Percentiles rank a stretch among this genome's conserved stretches.
Evolutionary conservation across 306 rosid species (phyloP).

Genomic region (Lithocarpus polystachyus): DNA sequence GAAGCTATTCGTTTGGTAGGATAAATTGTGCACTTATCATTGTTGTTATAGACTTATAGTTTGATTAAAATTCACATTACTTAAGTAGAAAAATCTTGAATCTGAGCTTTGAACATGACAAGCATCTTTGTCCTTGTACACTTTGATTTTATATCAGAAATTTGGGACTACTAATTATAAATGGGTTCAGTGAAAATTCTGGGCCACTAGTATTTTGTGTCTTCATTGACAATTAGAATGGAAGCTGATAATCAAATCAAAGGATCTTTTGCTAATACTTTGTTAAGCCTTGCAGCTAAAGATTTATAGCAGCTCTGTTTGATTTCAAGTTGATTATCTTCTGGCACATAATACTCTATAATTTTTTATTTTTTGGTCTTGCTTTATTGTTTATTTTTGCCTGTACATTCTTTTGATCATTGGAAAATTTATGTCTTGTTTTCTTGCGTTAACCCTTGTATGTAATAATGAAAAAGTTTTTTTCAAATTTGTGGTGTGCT

Average conservation of each 20-base stretch:
- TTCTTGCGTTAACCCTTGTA: not conserved
- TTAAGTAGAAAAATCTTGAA: not conserved
- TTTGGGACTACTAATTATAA: not conserved
- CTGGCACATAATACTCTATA: not conserved
- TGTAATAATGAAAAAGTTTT: not conserved
- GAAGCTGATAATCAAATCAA: not conserved
- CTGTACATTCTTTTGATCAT: not conserved
- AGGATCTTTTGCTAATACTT: not conserved
- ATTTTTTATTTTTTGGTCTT: not conserved
- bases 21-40: constrained; percentile 17
- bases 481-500: not conserved
- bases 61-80: constrained; percentile 10
- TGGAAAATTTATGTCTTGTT: not conserved
- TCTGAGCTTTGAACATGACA: not conserved
- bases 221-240: constrained; percentile 1
- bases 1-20: constrained; percentile 94
- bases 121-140: not conserved
- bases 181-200: not conserved
- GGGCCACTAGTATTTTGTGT: not conserved
- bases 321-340: constrained; percentile 9
- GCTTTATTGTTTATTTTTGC: not conserved
- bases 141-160: not conserved
- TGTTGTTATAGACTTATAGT: not conserved
- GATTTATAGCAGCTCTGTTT: not conserved
- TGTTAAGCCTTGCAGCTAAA: not conserved